phyloP scores from a whole-genome alignment of 805 yeast species.

The Metschnikowia kunwiensis region DNA sequence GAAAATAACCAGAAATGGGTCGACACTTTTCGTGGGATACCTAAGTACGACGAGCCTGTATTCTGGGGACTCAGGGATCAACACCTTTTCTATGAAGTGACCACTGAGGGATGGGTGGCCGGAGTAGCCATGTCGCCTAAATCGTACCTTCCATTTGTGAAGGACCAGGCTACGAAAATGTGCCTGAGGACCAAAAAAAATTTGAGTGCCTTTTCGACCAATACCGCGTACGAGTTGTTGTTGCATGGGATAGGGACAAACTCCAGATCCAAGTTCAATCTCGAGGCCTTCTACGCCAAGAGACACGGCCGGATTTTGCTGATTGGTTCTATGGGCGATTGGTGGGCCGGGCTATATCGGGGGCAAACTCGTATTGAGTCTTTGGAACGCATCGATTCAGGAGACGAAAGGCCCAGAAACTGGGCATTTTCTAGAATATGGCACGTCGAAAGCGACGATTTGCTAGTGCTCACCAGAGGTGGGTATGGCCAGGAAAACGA shows the following conservation, averaged over 20 bases:
- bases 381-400: not conserved
- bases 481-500: not conserved
- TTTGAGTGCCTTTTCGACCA: no score
- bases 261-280: no score
- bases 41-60: slow-evolving; percentile 2
- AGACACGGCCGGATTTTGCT: not conserved
- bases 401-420: not conserved
- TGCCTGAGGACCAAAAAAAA: not conserved
- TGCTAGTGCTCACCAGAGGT: slow-evolving; percentile 2
- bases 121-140: not conserved
- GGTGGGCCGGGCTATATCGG: slow-evolving; percentile 5
- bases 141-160: not conserved
- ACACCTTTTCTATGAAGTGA: not conserved
- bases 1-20: slow-evolving; percentile 1
- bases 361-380: not conserved
- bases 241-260: no score
- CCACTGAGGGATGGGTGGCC: not conserved
- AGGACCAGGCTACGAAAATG: slow-evolving; percentile 1
- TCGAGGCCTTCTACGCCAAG: not conserved
- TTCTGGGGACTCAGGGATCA: not conserved
- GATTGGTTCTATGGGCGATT: slow-evolving; percentile 1
- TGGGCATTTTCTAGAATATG: not conserved
- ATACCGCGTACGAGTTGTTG: no score
- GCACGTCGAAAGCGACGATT: slow-evolving; percentile 1
- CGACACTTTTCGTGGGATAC: no score